Base-by-base conservation (phyloP, 1,284 basidiomycete species). In the Malassezia globosa region DNA sequence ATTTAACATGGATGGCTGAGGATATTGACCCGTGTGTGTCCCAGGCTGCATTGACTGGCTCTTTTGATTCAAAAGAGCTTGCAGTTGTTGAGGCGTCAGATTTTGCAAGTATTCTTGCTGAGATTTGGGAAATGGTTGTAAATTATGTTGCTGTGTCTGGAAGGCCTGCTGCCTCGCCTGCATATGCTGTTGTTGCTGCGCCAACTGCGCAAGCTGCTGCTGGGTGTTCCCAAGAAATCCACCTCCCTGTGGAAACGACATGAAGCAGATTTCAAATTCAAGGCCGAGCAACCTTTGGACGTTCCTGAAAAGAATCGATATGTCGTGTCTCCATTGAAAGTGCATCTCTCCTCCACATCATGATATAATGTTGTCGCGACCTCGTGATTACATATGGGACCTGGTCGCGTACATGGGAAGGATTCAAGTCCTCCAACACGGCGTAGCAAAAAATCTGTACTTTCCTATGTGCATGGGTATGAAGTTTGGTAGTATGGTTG, bases 171-270 rank as follows among this genome's bases (percentile, higher is more conserved):
- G 38, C 34, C 38, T 23, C 34, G 36, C 34, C 47, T 34, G 52
- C 51, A 55, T 42, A 44, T 53, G 44, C 38, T 48, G 46, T n/a
- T 42, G 58, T 14, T 56, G 55, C 27, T 64, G 61, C 26, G 54
- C 38, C 16, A 57, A 54, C 25, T 57, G 46, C 11, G 49, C 48
- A 16, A 47, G 53, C 40, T 63, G 61, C 46, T 63, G 61, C 21
- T 60, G 55, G 4, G 18, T 29, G 19, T 41, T 35, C 11, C 35
- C 25, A 6, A 10, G 25, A 25, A 37, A 46, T 8, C 16, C 10
- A 31, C 37, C 44, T n/a, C 39, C 31, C 10, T 22, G 23, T 13
- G 43, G 7, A 22, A 36, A 45, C 10, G 31, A 35, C 41, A 43
- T 43, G 10, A 31, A n/a, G n/a, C n/a, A n/a, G n/a, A n/a, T n/a